Evolutionary conservation across 371 early-diverging fungal genomes (phyloP).

Genomic region (Mucor lusitanicus): DNA sequence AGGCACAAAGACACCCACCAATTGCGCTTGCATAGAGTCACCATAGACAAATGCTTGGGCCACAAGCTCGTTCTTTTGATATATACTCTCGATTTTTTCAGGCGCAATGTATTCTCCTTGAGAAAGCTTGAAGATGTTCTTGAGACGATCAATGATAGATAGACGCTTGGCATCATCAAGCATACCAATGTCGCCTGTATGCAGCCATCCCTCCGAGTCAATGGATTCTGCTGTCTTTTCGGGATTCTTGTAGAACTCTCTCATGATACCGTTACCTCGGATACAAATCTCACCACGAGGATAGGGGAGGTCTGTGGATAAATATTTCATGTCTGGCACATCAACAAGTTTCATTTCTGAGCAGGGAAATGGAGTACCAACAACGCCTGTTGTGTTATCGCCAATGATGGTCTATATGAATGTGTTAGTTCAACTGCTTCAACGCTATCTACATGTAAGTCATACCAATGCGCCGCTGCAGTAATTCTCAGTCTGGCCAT

Average conservation of each 20-base stretch:
- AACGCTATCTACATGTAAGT: too few species aligned
- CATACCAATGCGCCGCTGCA: conserved; percentile 45
- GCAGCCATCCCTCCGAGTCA: conserved; percentile 84
- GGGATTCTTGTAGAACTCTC: conserved; percentile 70
- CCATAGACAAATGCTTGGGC: conserved; percentile 89
- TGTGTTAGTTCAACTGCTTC: background rate
- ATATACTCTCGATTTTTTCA: conserved; percentile 90
- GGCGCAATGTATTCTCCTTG: conserved; percentile 97
- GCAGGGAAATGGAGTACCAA: conserved; percentile 85
- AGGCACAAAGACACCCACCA: conserved; percentile 88
- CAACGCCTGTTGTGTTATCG: conserved; percentile 66
- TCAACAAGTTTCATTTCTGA: conserved; percentile 89
- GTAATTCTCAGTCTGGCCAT: conserved; percentile 71
- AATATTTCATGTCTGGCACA: conserved; percentile 80
- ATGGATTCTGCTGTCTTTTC: conserved; percentile 74
- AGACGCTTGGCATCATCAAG: conserved; percentile 69
- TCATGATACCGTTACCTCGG: conserved; percentile 75
- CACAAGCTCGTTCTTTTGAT: conserved; percentile 62
- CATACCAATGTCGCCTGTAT: conserved; percentile 92
- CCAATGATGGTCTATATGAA: conserved; percentile 46
- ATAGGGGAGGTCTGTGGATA: conserved; percentile 56
- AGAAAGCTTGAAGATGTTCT: conserved; percentile 73
- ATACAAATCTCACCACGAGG: conserved; percentile 89
- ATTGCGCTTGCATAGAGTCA: conserved; percentile 75
- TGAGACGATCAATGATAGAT: conserved; percentile 78